A percentile compares a stretch with the other conserved stretches of the same genome.
Conservation (phyloP, 495 filamentous ascomycete genomes). For the Penicillium egyptiacum region DNA sequence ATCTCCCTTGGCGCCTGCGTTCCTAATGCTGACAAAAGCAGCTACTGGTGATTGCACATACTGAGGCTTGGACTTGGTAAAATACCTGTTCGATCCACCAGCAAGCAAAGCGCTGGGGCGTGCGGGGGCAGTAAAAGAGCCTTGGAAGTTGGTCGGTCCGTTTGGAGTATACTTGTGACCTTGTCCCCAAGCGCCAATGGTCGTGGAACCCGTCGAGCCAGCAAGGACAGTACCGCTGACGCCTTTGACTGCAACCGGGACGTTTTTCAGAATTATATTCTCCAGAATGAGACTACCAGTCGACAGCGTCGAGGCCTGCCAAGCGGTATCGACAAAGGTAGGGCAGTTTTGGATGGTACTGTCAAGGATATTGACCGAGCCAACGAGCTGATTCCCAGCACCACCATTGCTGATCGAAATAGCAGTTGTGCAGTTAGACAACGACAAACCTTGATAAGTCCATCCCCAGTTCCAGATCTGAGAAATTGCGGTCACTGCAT, state of each 20-base stretch:
- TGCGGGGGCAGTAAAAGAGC: slow-evolving; percentile 32
- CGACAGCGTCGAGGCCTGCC: slow-evolving; percentile 36
- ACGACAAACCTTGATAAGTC: slow-evolving; percentile 51
- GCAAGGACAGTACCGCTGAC: slow-evolving; percentile 53
- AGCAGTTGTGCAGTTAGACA: slow-evolving; percentile 54
- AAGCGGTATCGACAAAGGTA: slow-evolving; percentile 62
- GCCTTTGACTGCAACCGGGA: slow-evolving; percentile 59
- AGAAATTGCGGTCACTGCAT: slow-evolving; percentile 59
- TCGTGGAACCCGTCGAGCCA: slow-evolving; percentile 54
- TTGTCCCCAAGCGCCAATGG: slow-evolving; percentile 55
- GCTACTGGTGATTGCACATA: slow-evolving; percentile 50
- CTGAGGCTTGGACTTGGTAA: slow-evolving; percentile 54
- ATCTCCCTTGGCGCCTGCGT: slow-evolving; percentile 64
- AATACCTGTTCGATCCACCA: slow-evolving; percentile 43
- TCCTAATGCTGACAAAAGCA: slow-evolving; percentile 60
- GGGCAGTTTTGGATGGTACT: slow-evolving; percentile 63
- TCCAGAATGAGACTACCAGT: slow-evolving; percentile 61
- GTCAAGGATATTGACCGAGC: slow-evolving; percentile 54
- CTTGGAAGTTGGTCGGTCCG: slow-evolving; percentile 45
- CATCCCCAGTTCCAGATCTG: slow-evolving; percentile 62
- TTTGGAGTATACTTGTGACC: slow-evolving; percentile 51
- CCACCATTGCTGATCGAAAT: slow-evolving; percentile 47
- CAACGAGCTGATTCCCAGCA: slow-evolving; percentile 35
- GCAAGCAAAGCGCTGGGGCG: slow-evolving; percentile 42
- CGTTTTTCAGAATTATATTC: slow-evolving; percentile 66